Evolutionary conservation across 2,329 filamentous ascomycete genomes (phyloP).

Genomic region (Aureobasidium namibiae): DNA sequence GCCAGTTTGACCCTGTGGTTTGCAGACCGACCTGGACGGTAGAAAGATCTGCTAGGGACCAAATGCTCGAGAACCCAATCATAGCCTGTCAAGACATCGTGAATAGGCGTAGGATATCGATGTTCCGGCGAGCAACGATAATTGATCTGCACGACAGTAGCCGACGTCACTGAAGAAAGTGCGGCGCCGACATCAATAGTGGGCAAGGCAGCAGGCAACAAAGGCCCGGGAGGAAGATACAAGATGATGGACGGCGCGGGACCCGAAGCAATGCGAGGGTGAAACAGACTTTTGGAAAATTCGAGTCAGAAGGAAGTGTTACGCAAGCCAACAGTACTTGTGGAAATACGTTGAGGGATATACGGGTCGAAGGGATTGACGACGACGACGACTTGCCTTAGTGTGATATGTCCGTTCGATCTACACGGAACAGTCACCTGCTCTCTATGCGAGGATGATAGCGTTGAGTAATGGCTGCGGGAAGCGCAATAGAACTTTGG

Average conservation of each 20-base stretch:
- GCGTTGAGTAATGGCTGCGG: conserved; percentile 1
- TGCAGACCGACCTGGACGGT: conserved; percentile 20
- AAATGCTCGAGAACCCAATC: conserved; percentile 39
- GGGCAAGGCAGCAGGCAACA: conserved; percentile 22
- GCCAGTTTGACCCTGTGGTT: conserved; percentile 29
- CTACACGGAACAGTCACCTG: conserved; percentile 30
- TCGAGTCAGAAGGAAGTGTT: conserved; percentile 5
- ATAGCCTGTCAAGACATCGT: conserved; percentile 39
- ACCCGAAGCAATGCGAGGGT: conserved; percentile 19
- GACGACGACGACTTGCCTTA: conserved; percentile 28
- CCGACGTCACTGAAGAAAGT: conserved; percentile 29
- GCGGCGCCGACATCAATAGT: conserved; percentile 23
- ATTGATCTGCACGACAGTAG: conserved; percentile 37
- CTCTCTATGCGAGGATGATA: conserved; percentile 20
- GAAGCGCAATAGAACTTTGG: not conserved
- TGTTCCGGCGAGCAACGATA: conserved; percentile 31
- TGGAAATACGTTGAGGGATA: not conserved
- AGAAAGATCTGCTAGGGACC: conserved; percentile 21
- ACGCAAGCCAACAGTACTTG: not conserved
- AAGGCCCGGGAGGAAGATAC: conserved; percentile 37
- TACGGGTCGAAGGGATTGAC: conserved; percentile 13
- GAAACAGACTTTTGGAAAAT: conserved; percentile 25
- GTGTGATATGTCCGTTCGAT: conserved; percentile 34
- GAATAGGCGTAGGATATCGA: conserved; percentile 37
- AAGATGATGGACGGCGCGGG: conserved; percentile 28